Evolutionary conservation across 2,329 filamentous ascomycete genomes (phyloP).

Genomic region (Epichloe typhina): DNA sequence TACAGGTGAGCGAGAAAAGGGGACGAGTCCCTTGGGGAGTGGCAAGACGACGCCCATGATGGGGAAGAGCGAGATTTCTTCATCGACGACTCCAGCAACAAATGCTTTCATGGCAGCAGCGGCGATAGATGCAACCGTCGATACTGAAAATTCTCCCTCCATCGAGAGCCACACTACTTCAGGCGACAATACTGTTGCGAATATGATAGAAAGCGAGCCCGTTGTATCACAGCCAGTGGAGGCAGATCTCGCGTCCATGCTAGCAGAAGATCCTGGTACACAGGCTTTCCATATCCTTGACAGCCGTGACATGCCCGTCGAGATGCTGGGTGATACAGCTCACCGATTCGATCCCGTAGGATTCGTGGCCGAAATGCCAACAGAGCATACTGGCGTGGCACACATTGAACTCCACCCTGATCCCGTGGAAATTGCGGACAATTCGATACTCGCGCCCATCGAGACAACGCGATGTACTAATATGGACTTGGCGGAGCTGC

Average conservation of each 20-base stretch:
- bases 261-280: slow-evolving; percentile 1
- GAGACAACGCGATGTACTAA: slow-evolving; percentile 14
- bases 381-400: slow-evolving; percentile 27
- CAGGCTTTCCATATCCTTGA: slow-evolving; percentile 21
- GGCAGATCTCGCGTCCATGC: neutral
- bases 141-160: neutral
- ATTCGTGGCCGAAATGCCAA: slow-evolving; percentile 33
- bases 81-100: neutral
- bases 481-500: slow-evolving; percentile 24
- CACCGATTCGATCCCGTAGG: slow-evolving; percentile 27
- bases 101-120: neutral
- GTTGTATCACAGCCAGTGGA: slow-evolving; percentile 1
- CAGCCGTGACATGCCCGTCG: slow-evolving; percentile 18
- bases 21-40: slow-evolving; percentile 17
- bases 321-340: slow-evolving; percentile 10
- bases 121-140: neutral
- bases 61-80: slow-evolving; percentile 8
- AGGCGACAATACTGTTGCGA: neutral
- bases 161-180: neutral
- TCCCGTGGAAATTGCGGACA: slow-evolving; percentile 31
- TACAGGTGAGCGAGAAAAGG: slow-evolving; percentile 10
- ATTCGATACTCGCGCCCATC: slow-evolving; percentile 22
- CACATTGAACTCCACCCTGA: slow-evolving; percentile 29
- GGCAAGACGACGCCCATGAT: slow-evolving; percentile 17
- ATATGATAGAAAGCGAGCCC: slow-evolving; percentile 5